Evolutionary conservation across 768 basidiomycete species (phyloP), one percentile per base, ranked within the genome.

Genomic region (Mycena haematopus): DNA sequence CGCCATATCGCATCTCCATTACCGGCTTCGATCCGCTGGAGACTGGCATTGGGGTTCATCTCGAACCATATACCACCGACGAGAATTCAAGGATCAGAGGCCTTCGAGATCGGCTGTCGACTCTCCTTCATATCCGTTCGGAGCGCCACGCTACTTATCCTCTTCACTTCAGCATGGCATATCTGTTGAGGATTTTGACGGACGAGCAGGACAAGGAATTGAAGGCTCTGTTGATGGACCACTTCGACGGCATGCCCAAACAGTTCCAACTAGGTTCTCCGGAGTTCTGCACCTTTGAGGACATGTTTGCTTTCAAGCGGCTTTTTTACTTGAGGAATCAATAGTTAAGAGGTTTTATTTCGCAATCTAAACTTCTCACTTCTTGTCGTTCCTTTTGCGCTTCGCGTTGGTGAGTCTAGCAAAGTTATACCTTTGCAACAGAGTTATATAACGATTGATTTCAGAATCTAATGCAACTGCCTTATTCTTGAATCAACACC

Each of bases 271-370:
- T 47, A 24, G 46, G 46, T 47, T 24, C 46, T 27, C 46, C 46
- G 15, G 46, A 47, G 46, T 47, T 47, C 25, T 47, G 46, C 46
- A 47, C 46, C 24, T 47, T 47, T 17, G 46, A 47, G 46, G 25
- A 47, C 46, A 47, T 47, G 46, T 47, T 27, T 15, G 46, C 46
- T 17, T 47, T 47, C 25, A 47, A 47, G 15, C 24, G 46, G 24
- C 25, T 47, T 24, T 47, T 47, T 7, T 47, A 47, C 46, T 47
- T 47, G 25, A 27, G 27, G 46, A 47, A 27, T 27, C 46, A 47
- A 27, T 47, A 47, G 46, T 47, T 24, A n/a, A 17, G 36, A 13
- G 36, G 9, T 31, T 31, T 31, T 31, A 31, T 31, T 31, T 31
- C 29, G 29, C 29, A 31, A 31, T 31, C 9, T 9, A 31, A 5